Evolutionary conservation across 805 yeast species (phyloP).

Genomic region (Wickerhamia fluorescens): DNA sequence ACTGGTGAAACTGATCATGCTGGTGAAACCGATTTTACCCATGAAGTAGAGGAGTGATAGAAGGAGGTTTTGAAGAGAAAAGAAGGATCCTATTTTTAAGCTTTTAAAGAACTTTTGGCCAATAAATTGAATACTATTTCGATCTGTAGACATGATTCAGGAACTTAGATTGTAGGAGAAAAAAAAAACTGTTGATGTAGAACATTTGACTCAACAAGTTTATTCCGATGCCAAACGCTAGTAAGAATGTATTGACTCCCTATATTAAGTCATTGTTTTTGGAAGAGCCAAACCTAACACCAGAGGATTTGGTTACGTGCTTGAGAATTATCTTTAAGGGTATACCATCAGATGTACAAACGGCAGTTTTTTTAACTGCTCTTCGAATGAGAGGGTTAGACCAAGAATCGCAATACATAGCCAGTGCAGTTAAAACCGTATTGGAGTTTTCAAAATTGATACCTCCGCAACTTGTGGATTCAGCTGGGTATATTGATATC

Average conservation of each 20-base stretch:
- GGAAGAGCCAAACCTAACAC: conserved; percentile 55
- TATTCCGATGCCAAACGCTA: too few species aligned
- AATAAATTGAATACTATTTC: too few species aligned
- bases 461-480: conserved; percentile 35
- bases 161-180: too few species aligned
- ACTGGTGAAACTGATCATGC: conserved; percentile 8
- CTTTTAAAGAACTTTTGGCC: too few species aligned
- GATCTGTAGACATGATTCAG: too few species aligned
- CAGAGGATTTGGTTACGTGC: conserved; percentile 59
- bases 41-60: too few species aligned
- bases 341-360: conserved; percentile 58
- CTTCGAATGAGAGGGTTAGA: conserved; percentile 70
- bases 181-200: too few species aligned
- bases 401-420: conserved; percentile 72
- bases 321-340: conserved; percentile 55
- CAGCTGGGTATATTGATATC: conserved; percentile 65
- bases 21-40: too few species aligned
- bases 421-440: conserved; percentile 77
- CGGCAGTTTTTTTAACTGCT: conserved; percentile 74
- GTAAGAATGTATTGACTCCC: conserved; percentile 36
- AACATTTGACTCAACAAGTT: too few species aligned
- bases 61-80: too few species aligned
- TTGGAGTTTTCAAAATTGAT: conserved; percentile 56
- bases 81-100: too few species aligned
- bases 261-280: conserved; percentile 58